phyloP scores from a whole-genome alignment of 108 stramenopile species.

The Nitzschia inconspicua region DNA sequence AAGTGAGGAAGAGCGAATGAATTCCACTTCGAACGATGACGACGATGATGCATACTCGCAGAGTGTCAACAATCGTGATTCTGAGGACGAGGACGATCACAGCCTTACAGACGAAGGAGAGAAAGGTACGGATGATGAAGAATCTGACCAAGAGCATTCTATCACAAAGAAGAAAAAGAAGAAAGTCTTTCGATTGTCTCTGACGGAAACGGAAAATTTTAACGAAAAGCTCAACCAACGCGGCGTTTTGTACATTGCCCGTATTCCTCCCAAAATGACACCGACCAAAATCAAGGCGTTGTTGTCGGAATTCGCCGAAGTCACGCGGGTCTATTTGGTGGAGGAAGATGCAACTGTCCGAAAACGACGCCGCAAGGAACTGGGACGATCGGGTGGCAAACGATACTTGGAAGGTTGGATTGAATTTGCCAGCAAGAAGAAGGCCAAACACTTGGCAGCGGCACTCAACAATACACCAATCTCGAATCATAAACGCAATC shows the following conservation, averaged over 20 bases:
- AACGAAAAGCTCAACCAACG: slow-evolving; percentile 69
- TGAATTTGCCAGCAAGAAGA: slow-evolving; percentile 90
- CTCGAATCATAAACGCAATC: slow-evolving; percentile 74
- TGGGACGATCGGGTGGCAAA: slow-evolving; percentile 75
- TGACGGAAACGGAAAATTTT: slow-evolving; percentile 69
- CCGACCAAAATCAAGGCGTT: slow-evolving; percentile 92
- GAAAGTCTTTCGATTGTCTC: slow-evolving; percentile 56
- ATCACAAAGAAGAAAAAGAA: slow-evolving; percentile 28
- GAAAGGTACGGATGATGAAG: slow-evolving; percentile 1
- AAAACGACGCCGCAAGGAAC: slow-evolving; percentile 69
- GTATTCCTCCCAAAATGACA: slow-evolving; percentile 94
- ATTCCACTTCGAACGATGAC: not conserved
- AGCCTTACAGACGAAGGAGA: slow-evolving; percentile 1
- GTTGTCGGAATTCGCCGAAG: slow-evolving; percentile 80
- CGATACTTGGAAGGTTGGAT: slow-evolving; percentile 95
- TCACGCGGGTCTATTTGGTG: slow-evolving; percentile 91
- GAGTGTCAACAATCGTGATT: not conserved
- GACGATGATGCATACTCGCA: slow-evolving; percentile 8
- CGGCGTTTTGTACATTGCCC: slow-evolving; percentile 93
- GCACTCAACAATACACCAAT: slow-evolving; percentile 84
- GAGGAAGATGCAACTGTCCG: slow-evolving; percentile 86
- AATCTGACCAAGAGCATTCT: not conserved
- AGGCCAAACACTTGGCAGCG: slow-evolving; percentile 80
- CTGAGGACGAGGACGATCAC: not conserved
- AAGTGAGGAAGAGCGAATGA: not conserved